These are phyloP conservation scores for Colletotrichum tropicale DNA, from an alignment of 2,329 filamentous ascomycete genomes.

Conservation along the genomic window DNA sequence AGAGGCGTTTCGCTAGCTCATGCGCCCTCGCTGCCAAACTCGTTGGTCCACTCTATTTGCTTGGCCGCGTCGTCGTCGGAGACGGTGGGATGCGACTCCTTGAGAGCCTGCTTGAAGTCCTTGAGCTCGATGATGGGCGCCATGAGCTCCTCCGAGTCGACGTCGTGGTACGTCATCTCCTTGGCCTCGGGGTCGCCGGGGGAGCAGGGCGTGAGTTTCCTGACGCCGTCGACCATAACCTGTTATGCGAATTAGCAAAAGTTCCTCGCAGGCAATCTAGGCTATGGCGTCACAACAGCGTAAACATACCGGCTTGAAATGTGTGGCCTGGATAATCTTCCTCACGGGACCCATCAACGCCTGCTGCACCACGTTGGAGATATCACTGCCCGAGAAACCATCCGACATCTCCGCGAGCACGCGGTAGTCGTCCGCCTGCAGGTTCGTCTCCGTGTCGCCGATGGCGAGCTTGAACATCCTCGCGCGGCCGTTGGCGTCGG, in stretches of 20 bases:
- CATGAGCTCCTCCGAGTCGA: conserved; percentile 82
- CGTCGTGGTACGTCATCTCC: conserved; percentile 93
- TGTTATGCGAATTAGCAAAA: conserved; percentile 34
- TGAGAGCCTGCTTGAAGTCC: conserved; percentile 93
- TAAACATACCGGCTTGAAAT: conserved; percentile 86
- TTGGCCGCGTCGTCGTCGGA: conserved; percentile 82
- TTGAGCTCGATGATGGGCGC: conserved; percentile 87
- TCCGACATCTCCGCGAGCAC: conserved; percentile 83
- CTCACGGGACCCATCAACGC: conserved; percentile 97
- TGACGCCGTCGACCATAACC: conserved; percentile 71
- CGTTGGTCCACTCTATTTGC: conserved; percentile 92
- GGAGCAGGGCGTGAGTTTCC: conserved; percentile 87
- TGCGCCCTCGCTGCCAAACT: conserved; percentile 91
- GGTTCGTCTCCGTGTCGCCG: conserved; percentile 88
- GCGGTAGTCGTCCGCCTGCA: conserved; percentile 79
- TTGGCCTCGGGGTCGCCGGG: conserved; percentile 84
- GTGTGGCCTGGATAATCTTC: conserved; percentile 95
- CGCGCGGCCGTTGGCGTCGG: conserved; percentile 84
- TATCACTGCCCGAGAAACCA: conserved; percentile 96
- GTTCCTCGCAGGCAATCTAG: not conserved
- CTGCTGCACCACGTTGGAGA: conserved; percentile 92
- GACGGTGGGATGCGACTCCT: conserved; percentile 86
- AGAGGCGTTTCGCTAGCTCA: conserved; percentile 27
- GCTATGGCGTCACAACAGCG: not conserved
- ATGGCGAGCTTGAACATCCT: conserved; percentile 96